phyloP scores from a whole-genome alignment of 2,329 filamentous ascomycete species.

The Colletotrichum echinochloae region DNA sequence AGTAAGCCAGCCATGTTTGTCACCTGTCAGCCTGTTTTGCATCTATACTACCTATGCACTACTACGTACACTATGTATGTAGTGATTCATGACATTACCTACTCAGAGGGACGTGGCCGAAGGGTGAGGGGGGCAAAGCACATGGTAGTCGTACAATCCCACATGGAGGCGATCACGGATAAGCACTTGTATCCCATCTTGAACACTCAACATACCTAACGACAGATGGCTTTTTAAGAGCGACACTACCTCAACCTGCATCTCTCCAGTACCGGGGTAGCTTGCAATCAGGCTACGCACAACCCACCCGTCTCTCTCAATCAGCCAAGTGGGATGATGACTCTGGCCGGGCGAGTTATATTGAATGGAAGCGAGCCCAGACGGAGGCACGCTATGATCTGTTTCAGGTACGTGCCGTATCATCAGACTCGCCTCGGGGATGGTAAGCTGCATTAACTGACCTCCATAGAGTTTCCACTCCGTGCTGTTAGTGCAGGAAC shows the following conservation, averaged over 20 bases:
- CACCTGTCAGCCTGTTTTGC: slow-evolving; percentile 15
- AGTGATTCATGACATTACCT: background rate
- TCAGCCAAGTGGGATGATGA: background rate
- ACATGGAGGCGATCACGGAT: no score
- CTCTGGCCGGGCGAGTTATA: background rate
- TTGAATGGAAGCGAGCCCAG: slow-evolving; percentile 21
- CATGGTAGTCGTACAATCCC: background rate
- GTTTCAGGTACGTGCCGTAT: slow-evolving; percentile 38
- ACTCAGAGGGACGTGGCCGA: background rate
- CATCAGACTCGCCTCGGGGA: background rate
- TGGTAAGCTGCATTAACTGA: background rate
- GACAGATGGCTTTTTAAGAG: background rate
- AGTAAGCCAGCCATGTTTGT: background rate
- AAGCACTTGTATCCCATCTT: background rate
- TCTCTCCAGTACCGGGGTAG: background rate
- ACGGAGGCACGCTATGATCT: slow-evolving; percentile 32
- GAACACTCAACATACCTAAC: background rate
- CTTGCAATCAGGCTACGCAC: background rate
- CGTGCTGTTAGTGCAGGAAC: background rate
- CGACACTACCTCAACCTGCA: background rate
- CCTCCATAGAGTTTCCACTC: rapidly evolving
- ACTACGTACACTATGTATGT: no score
- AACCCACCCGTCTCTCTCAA: background rate
- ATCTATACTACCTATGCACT: no score
- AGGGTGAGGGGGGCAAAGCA: no score